Conservation (phyloP, 2,329 filamentous ascomycete genomes). For the Botryotinia convoluta region DNA sequence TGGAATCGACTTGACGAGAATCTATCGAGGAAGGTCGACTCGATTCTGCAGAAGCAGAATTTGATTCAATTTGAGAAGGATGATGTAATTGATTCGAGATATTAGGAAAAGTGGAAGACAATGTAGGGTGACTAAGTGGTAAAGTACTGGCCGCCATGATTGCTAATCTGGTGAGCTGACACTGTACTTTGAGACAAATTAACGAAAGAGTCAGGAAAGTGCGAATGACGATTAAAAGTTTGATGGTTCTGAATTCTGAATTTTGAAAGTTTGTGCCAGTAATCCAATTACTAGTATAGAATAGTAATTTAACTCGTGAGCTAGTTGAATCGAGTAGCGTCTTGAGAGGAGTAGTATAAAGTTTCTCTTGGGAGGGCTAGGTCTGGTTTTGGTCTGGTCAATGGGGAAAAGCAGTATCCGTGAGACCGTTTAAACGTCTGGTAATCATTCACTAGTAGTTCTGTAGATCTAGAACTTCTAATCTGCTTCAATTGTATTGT, state of each 20-base stretch:
- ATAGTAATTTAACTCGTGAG: neutral
- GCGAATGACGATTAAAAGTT: neutral
- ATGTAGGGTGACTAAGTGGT: constrained; percentile 15
- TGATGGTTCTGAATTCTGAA: neutral
- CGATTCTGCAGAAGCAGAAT: constrained; percentile 21
- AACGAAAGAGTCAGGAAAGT: constrained; percentile 7
- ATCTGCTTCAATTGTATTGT: constrained; percentile 4
- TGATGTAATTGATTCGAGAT: constrained; percentile 15
- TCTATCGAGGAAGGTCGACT: constrained; percentile 32
- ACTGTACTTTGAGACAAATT: neutral
- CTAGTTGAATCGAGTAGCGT: neutral
- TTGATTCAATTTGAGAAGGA: constrained; percentile 5
- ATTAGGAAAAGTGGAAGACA: neutral
- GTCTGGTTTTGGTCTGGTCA: neutral
- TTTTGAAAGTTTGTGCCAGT: neutral
- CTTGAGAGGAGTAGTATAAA: neutral
- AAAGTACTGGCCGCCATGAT: constrained; percentile 14
- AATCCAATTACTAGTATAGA: neutral
- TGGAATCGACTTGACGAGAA: constrained; percentile 48
- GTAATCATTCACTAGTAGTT: neutral
- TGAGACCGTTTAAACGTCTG: neutral
- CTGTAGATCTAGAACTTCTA: neutral
- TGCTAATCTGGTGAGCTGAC: neutral
- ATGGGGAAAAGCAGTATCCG: neutral
- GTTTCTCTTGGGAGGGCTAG: neutral